Base-by-base conservation (phyloP, 208 protist species). In the Tritrichomonas musculus region DNA sequence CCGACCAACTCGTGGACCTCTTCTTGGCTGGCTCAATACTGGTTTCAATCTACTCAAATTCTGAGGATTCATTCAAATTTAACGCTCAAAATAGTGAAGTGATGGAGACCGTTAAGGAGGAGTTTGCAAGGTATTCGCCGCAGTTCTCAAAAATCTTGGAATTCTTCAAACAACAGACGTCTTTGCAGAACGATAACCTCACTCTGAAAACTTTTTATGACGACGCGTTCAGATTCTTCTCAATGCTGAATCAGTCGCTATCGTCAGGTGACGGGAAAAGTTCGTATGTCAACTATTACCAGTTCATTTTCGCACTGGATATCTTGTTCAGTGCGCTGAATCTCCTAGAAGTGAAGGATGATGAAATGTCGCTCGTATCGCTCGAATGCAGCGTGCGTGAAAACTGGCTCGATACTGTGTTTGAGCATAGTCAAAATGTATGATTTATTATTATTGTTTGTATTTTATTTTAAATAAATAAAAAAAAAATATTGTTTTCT, bases 191-290 rank as follows among this genome's bases (percentile, higher is more conserved):
- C 20, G 77, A 88, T 57, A 88, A 88, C 57, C 39, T 57, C 9
- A 88, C 47, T 57, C 39, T 88, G 9, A 88, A 47, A 88, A 88
- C 47, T 36, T 88, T 39, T 88, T 50, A 33, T 39, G 77, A 88
- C 57, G 77, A 88, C 36, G 77, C 77, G 39, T 39, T 57, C 17
- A 88, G 77, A 57, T 88, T 39, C 39, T 44, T 57, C 8, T 88
- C 77, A 33, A 88, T 88, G 77, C 77, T 88, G 11, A 88, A 25
- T 20, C 47, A 57, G 5, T 88, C 77, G 39, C 17, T 88, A 20
- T 39, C 41, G 20, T n/a, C 41, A 88, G 41, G 30, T 27, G 77
- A 88, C 57, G 47, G 47, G 33, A 47, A 53, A 8, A 30, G 17
- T n/a, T 44, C 27, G 25, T 44, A 20, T 17, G 27, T 33, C 27